Evolutionary conservation across 306 rosid genomes (phyloP).

Genomic region (Biancaea sappan): DNA sequence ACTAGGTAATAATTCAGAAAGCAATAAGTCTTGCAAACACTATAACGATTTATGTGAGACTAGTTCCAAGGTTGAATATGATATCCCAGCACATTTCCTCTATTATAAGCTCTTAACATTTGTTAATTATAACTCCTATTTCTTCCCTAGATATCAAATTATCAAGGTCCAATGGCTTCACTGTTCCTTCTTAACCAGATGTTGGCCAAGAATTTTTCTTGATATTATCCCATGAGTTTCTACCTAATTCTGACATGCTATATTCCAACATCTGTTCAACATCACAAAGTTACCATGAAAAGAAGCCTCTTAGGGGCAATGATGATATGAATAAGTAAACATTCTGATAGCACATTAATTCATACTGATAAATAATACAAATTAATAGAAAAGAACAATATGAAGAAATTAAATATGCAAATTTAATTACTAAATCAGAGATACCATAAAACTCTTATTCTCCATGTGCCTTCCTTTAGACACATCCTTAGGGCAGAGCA

Average conservation of each 20-base stretch:
- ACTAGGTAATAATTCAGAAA: neutral
- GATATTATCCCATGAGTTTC: no score
- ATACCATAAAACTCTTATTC: slow-evolving; percentile 44
- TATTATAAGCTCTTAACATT: no score
- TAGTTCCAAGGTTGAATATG: no score
- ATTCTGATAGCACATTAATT: neutral
- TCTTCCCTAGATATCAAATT: no score
- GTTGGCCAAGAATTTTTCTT: no score
- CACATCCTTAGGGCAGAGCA: slow-evolving; percentile 55
- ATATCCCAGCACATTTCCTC: no score
- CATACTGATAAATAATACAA: neutral
- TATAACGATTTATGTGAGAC: no score
- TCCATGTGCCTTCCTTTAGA: slow-evolving; percentile 36
- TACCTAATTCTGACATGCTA: neutral
- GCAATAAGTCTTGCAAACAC: neutral
- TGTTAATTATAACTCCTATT: no score
- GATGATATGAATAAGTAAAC: neutral
- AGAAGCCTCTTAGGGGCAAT: slow-evolving; percentile 8
- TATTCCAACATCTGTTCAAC: neutral
- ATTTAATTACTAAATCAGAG: neutral
- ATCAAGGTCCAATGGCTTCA: no score
- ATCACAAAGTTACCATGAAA: neutral
- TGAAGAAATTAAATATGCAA: neutral
- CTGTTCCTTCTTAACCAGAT: no score
- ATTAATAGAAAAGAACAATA: neutral